A percentile compares a stretch with the other conserved stretches of the same genome.
Evolutionary conservation across 2,329 filamentous ascomycete species (phyloP).

Genomic region (Dothistroma pini): DNA sequence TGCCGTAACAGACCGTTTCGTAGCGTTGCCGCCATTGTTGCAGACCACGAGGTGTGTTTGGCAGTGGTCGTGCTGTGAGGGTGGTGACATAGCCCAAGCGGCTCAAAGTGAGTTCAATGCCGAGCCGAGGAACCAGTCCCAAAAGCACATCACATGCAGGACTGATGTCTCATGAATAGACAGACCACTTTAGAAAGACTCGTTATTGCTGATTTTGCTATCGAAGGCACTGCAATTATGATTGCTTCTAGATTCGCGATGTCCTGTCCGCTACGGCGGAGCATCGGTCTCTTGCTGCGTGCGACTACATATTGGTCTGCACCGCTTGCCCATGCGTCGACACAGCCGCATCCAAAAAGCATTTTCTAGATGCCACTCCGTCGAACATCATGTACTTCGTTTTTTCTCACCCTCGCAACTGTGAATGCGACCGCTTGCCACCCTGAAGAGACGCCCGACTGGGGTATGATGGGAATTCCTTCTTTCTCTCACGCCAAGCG

Average conservation of each 20-base stretch:
- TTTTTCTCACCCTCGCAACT: neutral
- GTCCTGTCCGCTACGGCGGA: slow-evolving; percentile 1
- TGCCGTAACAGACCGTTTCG: slow-evolving; percentile 28
- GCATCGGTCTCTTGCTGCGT: slow-evolving; percentile 5
- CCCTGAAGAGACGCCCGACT: neutral
- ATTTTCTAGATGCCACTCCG: slow-evolving; percentile 1
- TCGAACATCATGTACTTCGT: slow-evolving; percentile 2
- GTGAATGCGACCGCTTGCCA: neutral
- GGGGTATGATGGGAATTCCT: slow-evolving; percentile 1
- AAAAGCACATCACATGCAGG: neutral
- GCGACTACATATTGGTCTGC: slow-evolving; percentile 7
- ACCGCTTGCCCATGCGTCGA: slow-evolving; percentile 1
- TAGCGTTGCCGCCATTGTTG: slow-evolving; percentile 21
- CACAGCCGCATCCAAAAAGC: slow-evolving; percentile 2
- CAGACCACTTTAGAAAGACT: neutral
- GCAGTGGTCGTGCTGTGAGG: slow-evolving; percentile 1
- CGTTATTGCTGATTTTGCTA: neutral
- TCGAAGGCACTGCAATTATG: slow-evolving; percentile 8
- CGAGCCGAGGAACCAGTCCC: neutral
- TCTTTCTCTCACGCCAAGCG: neutral
- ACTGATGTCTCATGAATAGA: neutral
- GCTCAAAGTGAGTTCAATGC: neutral
- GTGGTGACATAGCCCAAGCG: neutral
- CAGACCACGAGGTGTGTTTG: neutral
- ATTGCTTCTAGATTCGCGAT: neutral